These are phyloP conservation scores for Leishmania guyanensis DNA, from an alignment of 208 protist species.

Conservation along the genomic window DNA sequence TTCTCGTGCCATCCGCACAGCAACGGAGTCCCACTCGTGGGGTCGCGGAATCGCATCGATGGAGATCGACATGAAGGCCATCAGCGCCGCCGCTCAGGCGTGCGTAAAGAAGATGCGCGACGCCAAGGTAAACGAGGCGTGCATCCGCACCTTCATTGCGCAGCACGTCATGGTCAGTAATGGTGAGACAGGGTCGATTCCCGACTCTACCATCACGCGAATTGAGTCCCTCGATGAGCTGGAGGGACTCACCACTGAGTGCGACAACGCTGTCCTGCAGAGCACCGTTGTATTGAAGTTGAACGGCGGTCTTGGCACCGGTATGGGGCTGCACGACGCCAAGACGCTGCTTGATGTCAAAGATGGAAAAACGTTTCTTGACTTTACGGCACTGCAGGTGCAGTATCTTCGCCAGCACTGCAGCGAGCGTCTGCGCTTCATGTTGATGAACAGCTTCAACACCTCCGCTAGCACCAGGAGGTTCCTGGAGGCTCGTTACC, in stretches of 20 bases:
- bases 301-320: constrained; percentile 96
- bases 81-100: constrained; percentile 49
- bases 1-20: neutral
- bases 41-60: neutral
- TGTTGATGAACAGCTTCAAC: constrained; percentile 99
- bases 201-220: constrained; percentile 50
- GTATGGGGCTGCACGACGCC: constrained; percentile 87
- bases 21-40: neutral
- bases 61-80: constrained; percentile 25
- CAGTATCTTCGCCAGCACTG: constrained; percentile 90
- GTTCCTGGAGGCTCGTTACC: constrained; percentile 63
- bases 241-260: constrained; percentile 33
- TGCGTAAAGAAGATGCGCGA: constrained; percentile 76
- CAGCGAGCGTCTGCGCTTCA: constrained; percentile 92
- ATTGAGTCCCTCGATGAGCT: constrained; percentile 49
- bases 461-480: constrained; percentile 93
- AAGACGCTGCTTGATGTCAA: constrained; percentile 94
- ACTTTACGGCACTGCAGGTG: constrained; percentile 96
- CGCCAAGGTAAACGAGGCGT: constrained; percentile 55
- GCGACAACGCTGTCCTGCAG: constrained; percentile 41
- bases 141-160: constrained; percentile 62
- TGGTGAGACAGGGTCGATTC: constrained; percentile 56
- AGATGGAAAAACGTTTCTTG: constrained; percentile 96
- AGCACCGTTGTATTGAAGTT: constrained; percentile 97
- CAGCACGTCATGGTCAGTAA: constrained; percentile 57